Conservation (phyloP, 2,329 filamentous ascomycete species). For the Aspergillus arachidicola region DNA sequence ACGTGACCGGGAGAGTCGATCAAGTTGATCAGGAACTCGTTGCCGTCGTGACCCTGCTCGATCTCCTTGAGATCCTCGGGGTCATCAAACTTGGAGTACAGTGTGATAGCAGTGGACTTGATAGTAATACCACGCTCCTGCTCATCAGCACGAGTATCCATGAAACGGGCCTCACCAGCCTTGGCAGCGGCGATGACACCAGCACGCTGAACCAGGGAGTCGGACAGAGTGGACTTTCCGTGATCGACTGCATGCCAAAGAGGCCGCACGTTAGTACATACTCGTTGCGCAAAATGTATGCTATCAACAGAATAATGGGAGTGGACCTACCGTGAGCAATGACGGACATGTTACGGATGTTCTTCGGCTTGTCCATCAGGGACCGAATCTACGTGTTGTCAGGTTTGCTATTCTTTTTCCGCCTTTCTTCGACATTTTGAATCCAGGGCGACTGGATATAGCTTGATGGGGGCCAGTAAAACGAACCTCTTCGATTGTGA, state of each 20-base stretch:
- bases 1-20: conserved; percentile 99
- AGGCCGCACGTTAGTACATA: neutral
- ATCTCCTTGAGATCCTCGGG: conserved; percentile 94
- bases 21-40: conserved; percentile 99
- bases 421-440: neutral
- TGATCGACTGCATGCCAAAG: conserved; percentile 72
- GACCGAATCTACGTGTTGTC: conserved; percentile 44
- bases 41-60: conserved; percentile 81
- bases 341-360: conserved; percentile 96
- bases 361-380: conserved; percentile 57
- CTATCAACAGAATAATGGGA: neutral
- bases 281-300: neutral
- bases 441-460: neutral
- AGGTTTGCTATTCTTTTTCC: neutral
- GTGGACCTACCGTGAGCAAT: conserved; percentile 82
- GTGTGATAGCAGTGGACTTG: conserved; percentile 99
- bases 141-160: conserved; percentile 95
- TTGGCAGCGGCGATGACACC: conserved; percentile 99
- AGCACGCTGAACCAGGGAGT: conserved; percentile 97
- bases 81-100: conserved; percentile 82
- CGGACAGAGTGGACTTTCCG: conserved; percentile 99
- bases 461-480: conserved; percentile 13
- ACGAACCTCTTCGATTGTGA: conserved; percentile 89
- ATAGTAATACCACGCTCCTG: conserved; percentile 99
- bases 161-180: conserved; percentile 93